Evolutionary conservation across 352 stramenopile species (phyloP).

Genomic region (Globisporangium cylindrosporum): DNA sequence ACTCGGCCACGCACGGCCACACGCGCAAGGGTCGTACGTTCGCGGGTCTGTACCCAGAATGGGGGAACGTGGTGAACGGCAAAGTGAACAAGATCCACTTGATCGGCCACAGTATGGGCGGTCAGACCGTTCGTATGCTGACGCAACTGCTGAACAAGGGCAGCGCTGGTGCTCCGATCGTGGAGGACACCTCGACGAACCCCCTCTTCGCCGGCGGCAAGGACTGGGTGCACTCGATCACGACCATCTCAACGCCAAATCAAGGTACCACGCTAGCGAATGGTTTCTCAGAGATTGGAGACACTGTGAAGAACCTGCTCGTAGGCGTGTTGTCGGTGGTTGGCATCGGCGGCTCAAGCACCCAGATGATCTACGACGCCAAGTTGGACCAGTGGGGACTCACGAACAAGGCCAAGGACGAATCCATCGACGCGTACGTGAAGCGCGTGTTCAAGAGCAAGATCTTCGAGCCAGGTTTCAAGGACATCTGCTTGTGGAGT

Average conservation of each 20-base stretch:
- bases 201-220: slow-evolving; percentile 30
- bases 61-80: slow-evolving; percentile 45
- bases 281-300: slow-evolving; percentile 16
- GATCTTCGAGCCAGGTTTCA: slow-evolving; percentile 39
- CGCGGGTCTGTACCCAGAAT: slow-evolving; percentile 40
- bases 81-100: slow-evolving; percentile 66
- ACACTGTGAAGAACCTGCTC: slow-evolving; percentile 14
- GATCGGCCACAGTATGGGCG: slow-evolving; percentile 78
- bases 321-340: slow-evolving; percentile 12
- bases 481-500: slow-evolving; percentile 45
- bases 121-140: slow-evolving; percentile 78
- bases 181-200: slow-evolving; percentile 21
- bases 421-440: slow-evolving; percentile 34
- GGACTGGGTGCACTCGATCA: slow-evolving; percentile 37
- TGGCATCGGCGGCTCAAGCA: neutral
- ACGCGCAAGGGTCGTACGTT: slow-evolving; percentile 26
- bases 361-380: slow-evolving; percentile 37
- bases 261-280: slow-evolving; percentile 27
- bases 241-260: slow-evolving; percentile 22
- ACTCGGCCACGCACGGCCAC: slow-evolving; percentile 35
- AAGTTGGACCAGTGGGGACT: slow-evolving; percentile 53
- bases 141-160: too few species aligned
- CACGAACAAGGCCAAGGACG: slow-evolving; percentile 22
- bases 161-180: slow-evolving; percentile 22
- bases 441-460: slow-evolving; percentile 36